Percentiles rank a stretch among this genome's conserved stretches.
These are phyloP conservation scores for Pichia sp. DNA, from an alignment of 1,139 yeast genomes.

Conservation along the genomic window DNA sequence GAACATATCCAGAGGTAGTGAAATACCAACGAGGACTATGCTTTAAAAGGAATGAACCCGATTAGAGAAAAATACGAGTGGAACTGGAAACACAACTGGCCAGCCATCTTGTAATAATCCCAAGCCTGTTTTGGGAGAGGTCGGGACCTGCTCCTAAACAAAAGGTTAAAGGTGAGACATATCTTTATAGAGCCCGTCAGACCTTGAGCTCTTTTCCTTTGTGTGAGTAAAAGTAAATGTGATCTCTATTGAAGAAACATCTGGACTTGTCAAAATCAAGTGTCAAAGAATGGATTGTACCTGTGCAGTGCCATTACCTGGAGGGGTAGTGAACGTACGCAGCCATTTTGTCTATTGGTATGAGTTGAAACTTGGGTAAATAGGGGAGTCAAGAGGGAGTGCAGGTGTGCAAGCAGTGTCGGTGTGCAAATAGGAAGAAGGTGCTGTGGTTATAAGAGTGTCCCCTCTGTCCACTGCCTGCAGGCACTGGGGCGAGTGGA, in stretches of 20 bases:
- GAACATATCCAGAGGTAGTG: conserved; percentile 6
- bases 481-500: no score
- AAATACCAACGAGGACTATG: conserved; percentile 22
- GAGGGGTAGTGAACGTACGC: conserved; percentile 8
- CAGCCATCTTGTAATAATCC: conserved; percentile 30
- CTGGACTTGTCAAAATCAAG: not conserved
- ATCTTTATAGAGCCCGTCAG: conserved; percentile 9
- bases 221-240: not conserved
- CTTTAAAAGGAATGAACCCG: conserved; percentile 13
- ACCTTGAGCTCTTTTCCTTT: conserved; percentile 9
- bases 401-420: not conserved
- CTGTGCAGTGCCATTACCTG: not conserved
- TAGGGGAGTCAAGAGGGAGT: not conserved
- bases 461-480: no score
- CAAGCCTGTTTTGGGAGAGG: conserved; percentile 17
- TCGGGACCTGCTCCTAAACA: no score
- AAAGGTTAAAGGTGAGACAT: conserved; percentile 17
- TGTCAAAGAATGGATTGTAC: conserved; percentile 3
- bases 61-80: conserved; percentile 33
- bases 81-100: not conserved
- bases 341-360: conserved; percentile 10
- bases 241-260: not conserved
- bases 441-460: no score
- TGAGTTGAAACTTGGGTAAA: not conserved
- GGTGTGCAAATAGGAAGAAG: not conserved